Percentiles rank a stretch among this genome's conserved stretches.
phyloP scores from a whole-genome alignment of 306 rosid species.

The Leucaena leucocephala region DNA sequence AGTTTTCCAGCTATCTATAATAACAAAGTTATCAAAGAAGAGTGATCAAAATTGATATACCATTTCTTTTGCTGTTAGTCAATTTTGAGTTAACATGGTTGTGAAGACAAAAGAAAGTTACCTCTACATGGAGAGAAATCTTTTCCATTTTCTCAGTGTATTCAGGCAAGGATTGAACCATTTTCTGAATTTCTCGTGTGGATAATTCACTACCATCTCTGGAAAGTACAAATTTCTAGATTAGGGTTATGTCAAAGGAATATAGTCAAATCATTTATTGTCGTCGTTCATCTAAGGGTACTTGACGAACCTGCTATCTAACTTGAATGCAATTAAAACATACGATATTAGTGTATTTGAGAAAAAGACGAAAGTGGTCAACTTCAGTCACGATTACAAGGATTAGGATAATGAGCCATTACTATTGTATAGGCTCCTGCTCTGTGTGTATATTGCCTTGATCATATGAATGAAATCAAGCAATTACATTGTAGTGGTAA shows the following conservation, averaged over 20 bases:
- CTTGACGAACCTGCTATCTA: background rate
- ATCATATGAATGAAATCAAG: too few relatives aligned
- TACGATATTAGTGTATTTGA: too few relatives aligned
- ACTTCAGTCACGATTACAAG: too few relatives aligned
- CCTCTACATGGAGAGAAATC: slow-evolving; percentile 96
- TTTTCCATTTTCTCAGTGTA: slow-evolving; percentile 93
- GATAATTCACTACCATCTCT: slow-evolving; percentile 87
- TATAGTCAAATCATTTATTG: background rate
- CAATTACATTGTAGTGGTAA: too few relatives aligned
- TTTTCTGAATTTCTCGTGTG: slow-evolving; percentile 91
- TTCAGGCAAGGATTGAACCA: slow-evolving; percentile 98
- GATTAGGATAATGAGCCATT: too few relatives aligned
- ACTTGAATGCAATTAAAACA: background rate
- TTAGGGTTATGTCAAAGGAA: slow-evolving; percentile 17
- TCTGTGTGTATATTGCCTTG: too few relatives aligned
- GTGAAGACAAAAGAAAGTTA: slow-evolving; percentile 41
- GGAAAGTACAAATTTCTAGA: slow-evolving; percentile 40
- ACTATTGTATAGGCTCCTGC: too few relatives aligned
- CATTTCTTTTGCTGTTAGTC: background rate
- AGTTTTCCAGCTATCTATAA: slow-evolving; percentile 83
- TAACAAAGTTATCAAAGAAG: slow-evolving; percentile 41
- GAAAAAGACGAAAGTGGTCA: too few relatives aligned
- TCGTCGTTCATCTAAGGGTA: background rate
- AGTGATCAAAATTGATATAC: slow-evolving; percentile 32
- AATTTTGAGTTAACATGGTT: slow-evolving; percentile 6